Evolutionary conservation across 2,329 filamentous ascomycete genomes (phyloP).

Genomic region (Ascochyta pisi): DNA sequence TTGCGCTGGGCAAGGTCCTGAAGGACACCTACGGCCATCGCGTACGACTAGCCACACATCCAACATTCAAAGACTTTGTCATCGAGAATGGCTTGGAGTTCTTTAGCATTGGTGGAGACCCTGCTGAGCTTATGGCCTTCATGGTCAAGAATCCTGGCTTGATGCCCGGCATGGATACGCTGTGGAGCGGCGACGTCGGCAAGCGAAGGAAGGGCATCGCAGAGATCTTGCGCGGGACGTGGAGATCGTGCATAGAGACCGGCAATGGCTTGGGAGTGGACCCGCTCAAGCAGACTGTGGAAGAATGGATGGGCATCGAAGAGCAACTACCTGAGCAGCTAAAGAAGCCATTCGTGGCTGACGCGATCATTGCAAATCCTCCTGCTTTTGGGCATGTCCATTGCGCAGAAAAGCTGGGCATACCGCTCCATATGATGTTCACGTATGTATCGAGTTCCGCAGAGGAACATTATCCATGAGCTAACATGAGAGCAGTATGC

Average conservation of each 20-base stretch:
- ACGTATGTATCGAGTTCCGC: conserved; percentile 54
- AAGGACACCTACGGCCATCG: conserved; percentile 58
- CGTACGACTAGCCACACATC: conserved; percentile 58
- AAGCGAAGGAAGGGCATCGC: conserved; percentile 77
- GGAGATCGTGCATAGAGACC: conserved; percentile 83
- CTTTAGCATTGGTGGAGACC: conserved; percentile 58
- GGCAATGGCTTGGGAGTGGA: conserved; percentile 67
- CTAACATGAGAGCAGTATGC: conserved; percentile 62
- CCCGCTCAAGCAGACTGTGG: conserved; percentile 61
- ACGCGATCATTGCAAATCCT: conserved; percentile 80
- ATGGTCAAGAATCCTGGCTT: conserved; percentile 90
- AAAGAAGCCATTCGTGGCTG: conserved; percentile 76
- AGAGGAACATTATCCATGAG: neutral
- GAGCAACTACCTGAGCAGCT: conserved; percentile 47
- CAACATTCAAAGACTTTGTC: conserved; percentile 58
- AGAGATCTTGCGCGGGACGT: conserved; percentile 82
- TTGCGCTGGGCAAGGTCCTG: conserved; percentile 58
- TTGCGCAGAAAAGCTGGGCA: conserved; percentile 75
- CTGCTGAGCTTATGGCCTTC: conserved; percentile 68
- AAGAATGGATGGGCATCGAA: conserved; percentile 55
- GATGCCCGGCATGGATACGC: conserved; percentile 80
- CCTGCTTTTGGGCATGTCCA: conserved; percentile 80
- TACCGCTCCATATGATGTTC: conserved; percentile 86
- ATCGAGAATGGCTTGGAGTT: conserved; percentile 59
- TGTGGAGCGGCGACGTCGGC: conserved; percentile 78